Percentiles rank a stretch among this genome's conserved stretches.
Conservation (phyloP, 1,284 basidiomycete genomes). For the Ceratobasidium sp. region DNA sequence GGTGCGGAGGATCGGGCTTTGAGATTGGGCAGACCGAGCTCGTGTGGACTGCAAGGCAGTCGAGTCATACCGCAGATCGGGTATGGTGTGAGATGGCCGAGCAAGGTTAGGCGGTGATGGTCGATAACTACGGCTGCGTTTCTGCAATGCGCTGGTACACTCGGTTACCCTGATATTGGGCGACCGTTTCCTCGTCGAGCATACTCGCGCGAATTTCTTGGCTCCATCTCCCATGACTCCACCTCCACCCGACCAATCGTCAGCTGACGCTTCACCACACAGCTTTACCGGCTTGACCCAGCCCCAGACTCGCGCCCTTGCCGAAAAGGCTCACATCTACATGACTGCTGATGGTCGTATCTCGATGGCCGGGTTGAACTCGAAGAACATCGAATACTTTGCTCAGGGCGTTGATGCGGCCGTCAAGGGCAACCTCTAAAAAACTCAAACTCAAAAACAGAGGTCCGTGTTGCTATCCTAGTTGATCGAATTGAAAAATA, state of each 20-base stretch:
- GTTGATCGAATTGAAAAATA: neutral
- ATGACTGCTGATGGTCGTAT: slow-evolving; percentile 90
- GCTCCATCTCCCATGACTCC: neutral
- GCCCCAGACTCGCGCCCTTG: slow-evolving; percentile 84
- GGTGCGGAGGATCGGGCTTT: too few relatives aligned
- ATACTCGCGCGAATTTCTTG: neutral
- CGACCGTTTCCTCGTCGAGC: neutral
- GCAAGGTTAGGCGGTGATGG: too few relatives aligned
- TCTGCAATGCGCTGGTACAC: neutral
- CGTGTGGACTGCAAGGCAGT: too few relatives aligned
- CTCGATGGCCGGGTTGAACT: slow-evolving; percentile 96
- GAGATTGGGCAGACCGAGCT: too few relatives aligned
- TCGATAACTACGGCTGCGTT: neutral
- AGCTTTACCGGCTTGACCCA: slow-evolving; percentile 88
- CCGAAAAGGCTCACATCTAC: slow-evolving; percentile 94
- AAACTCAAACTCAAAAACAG: neutral
- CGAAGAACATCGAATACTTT: slow-evolving; percentile 89
- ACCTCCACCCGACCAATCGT: too few relatives aligned
- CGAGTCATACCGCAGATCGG: too few relatives aligned
- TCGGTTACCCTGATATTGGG: neutral
- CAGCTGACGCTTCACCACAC: slow-evolving; percentile 40
- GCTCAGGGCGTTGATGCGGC: slow-evolving; percentile 83
- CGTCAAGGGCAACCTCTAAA: slow-evolving; percentile 77
- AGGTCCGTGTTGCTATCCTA: neutral
- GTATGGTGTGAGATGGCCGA: too few relatives aligned